Percentiles rank a stretch among this genome's conserved stretches.
Evolutionary conservation across 2,329 filamentous ascomycete species (phyloP).

Genomic region (Scedosporium apiospermum): DNA sequence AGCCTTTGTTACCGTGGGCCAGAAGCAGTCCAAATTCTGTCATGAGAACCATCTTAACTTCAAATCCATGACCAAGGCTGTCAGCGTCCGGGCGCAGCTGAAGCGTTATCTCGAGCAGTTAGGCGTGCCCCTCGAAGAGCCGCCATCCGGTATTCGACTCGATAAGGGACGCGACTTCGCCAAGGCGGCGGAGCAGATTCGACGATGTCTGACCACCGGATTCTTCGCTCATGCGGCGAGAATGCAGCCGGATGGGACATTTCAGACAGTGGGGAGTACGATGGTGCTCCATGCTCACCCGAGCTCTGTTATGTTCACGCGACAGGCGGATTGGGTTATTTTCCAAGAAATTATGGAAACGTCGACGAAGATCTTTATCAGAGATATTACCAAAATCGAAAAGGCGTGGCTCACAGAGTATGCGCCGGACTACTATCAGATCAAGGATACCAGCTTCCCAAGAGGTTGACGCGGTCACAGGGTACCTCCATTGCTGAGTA

Average conservation of each 20-base stretch:
- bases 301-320: slow-evolving; percentile 88
- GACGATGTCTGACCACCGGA: slow-evolving; percentile 75
- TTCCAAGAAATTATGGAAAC: slow-evolving; percentile 93
- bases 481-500: too few species aligned
- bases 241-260: slow-evolving; percentile 90
- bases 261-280: slow-evolving; percentile 73
- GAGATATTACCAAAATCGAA: slow-evolving; percentile 88
- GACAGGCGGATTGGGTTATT: slow-evolving; percentile 92
- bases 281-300: slow-evolving; percentile 80
- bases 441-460: slow-evolving; percentile 20
- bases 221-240: slow-evolving; percentile 90
- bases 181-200: slow-evolving; percentile 59
- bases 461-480: not conserved
- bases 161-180: slow-evolving; percentile 13
- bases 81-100: slow-evolving; percentile 79
- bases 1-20: slow-evolving; percentile 73
- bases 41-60: slow-evolving; percentile 80
- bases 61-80: slow-evolving; percentile 70
- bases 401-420: slow-evolving; percentile 89
- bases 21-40: slow-evolving; percentile 79
- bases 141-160: slow-evolving; percentile 20
- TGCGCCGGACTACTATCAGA: slow-evolving; percentile 71
- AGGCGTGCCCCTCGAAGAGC: slow-evolving; percentile 60
- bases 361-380: slow-evolving; percentile 76
- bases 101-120: slow-evolving; percentile 82